phyloP scores from a whole-genome alignment of 495 filamentous ascomycete genomes.

The Hapsidospora chrysogenum region DNA sequence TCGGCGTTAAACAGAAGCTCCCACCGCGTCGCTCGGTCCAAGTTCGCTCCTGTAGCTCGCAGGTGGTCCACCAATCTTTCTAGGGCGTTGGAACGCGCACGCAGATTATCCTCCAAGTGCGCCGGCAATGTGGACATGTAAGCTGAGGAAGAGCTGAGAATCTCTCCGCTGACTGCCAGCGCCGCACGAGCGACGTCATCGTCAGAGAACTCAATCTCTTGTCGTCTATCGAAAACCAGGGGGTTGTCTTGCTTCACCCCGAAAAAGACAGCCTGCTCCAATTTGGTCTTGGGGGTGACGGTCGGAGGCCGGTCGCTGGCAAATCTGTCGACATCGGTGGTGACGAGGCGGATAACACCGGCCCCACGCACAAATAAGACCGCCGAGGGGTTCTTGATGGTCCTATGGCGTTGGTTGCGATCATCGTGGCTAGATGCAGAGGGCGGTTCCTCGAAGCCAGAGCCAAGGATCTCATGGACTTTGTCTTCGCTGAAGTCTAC shows the following conservation, averaged over 20 bases:
- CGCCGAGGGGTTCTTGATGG: constrained; percentile 45
- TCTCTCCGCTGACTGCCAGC: constrained; percentile 59
- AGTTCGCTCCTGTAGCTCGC: constrained; percentile 25
- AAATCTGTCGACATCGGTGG: constrained; percentile 34
- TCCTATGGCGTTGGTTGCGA: constrained; percentile 27
- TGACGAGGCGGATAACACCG: constrained; percentile 62
- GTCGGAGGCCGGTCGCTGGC: constrained; percentile 27
- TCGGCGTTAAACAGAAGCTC: constrained; percentile 77
- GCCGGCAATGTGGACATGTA: constrained; percentile 54
- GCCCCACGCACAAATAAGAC: constrained; percentile 63
- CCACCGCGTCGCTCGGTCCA: constrained; percentile 57
- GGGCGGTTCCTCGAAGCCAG: constrained; percentile 36
- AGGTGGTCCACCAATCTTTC: constrained; percentile 23
- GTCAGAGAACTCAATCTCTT: constrained; percentile 42
- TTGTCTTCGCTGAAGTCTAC: constrained; percentile 61
- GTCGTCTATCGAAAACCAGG: constrained; percentile 52
- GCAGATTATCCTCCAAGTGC: constrained; percentile 67
- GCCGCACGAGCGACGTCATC: constrained; percentile 66
- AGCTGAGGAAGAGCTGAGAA: constrained; percentile 56
- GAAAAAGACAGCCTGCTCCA: constrained; percentile 91
- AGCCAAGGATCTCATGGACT: constrained; percentile 41
- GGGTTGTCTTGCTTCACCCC: constrained; percentile 65
- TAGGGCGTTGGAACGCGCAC: constrained; percentile 43
- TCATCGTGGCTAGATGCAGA: constrained; percentile 21
- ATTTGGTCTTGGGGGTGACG: constrained; percentile 67